Evolutionary conservation across 73 alveolate genomes (phyloP), one percentile per base, ranked within the genome.

Genomic region (Symbiodinium pilosum): DNA sequence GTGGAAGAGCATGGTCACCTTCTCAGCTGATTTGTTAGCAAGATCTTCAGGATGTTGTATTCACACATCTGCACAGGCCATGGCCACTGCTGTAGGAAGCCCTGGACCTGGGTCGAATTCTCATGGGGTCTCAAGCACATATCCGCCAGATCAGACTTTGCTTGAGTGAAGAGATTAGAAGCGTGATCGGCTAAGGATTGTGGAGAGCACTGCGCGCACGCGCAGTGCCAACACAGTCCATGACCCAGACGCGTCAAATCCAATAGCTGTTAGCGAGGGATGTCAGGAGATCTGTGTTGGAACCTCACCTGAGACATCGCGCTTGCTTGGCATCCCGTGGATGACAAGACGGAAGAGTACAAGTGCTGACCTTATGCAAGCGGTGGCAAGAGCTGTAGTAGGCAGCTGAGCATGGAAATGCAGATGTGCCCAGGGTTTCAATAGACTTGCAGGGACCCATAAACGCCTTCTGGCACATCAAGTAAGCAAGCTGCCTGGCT

Each of bases 161-260:
- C n/a, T n/a, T n/a, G n/a, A n/a, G n/a, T n/a, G n/a, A n/a, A n/a
- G n/a, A n/a, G n/a, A n/a, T n/a, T n/a, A n/a, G n/a, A n/a, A n/a
- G n/a, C n/a, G n/a, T 47, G 6, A 47, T 14, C 14, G 59, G 20
- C 36, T 44, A 18, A 91, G 97, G 97, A 68, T 42, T 91, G 97
- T 68, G 97, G 97, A 51, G 97, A 91, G 54, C 97, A 91, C 88
- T 91, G 97, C n/a, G 97, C 97, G n/a, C 77, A 56, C 51, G 97
- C 68, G 56, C 88, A 91, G 51, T 91, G 97, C 88, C 68, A 91
- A 68, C 44, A 69, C 54, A 68, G 97, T 69, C 39, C 77, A 18
- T 26, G 77, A 26, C 77, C 28, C 77, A 64, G 77, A 28, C 32
- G 59, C 59, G 59, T 6, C 59, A 47, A 47, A 14, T n/a, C n/a